phyloP scores from a whole-genome alignment of 371 early-diverging fungal species.

The Rhizopus delemar region DNA sequence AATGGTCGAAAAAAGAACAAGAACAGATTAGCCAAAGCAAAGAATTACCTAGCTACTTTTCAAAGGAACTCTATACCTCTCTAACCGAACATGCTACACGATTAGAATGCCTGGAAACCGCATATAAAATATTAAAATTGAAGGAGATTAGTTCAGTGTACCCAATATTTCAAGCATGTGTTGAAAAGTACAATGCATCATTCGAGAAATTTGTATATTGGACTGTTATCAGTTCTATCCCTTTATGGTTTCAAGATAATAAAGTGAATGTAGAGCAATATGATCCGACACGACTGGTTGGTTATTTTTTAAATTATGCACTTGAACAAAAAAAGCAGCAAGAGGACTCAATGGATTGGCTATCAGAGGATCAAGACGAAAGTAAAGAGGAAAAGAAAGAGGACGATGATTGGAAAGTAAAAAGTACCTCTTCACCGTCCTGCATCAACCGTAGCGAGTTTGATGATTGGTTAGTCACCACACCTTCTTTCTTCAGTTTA shows the following conservation, averaged over 20 bases:
- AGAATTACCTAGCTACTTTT: slow-evolving; percentile 1
- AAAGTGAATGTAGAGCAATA: slow-evolving; percentile 1
- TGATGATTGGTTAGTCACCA: slow-evolving; percentile 27
- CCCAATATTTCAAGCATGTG: slow-evolving; percentile 10
- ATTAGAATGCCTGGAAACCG: not conserved
- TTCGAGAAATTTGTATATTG: slow-evolving; percentile 28
- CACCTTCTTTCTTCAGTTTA: slow-evolving; percentile 20
- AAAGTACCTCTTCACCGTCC: slow-evolving; percentile 11
- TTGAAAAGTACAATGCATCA: slow-evolving; percentile 12
- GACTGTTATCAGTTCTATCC: slow-evolving; percentile 27
- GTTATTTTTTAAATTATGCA: slow-evolving; percentile 25
- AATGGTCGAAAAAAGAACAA: slow-evolving; percentile 13
- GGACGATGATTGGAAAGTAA: slow-evolving; percentile 20
- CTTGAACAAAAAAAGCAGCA: slow-evolving; percentile 15
- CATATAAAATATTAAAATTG: not conserved
- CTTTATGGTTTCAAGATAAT: slow-evolving; percentile 35
- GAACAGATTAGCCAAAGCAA: slow-evolving; percentile 5
- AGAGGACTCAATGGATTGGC: slow-evolving; percentile 25
- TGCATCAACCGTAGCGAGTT: slow-evolving; percentile 23
- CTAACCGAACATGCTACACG: not conserved
- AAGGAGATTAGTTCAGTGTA: slow-evolving; percentile 11
- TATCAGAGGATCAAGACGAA: slow-evolving; percentile 1
- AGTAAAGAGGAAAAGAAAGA: not conserved
- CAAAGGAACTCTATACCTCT: not conserved
- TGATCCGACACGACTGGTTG: slow-evolving; percentile 10